Percentiles rank a stretch among this genome's conserved stretches.
These are phyloP conservation scores for Asterella californica DNA, from an alignment of 225 moss, liverwort and hornwort genomes.

Conservation along the genomic window DNA sequence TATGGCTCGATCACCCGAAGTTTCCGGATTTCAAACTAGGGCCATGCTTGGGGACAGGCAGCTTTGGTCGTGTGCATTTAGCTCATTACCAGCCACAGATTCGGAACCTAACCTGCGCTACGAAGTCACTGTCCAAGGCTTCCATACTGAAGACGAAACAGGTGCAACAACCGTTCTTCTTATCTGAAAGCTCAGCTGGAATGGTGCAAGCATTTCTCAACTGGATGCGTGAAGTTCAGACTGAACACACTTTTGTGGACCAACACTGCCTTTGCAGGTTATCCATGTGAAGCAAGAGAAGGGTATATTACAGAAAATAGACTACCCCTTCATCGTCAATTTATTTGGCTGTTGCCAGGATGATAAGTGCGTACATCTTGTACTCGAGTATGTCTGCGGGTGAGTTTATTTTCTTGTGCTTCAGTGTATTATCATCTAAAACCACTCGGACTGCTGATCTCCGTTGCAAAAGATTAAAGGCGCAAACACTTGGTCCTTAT, in stretches of 20 bases:
- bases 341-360: constrained; percentile 85
- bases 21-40: constrained; percentile 78
- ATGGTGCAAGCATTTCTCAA: not conserved
- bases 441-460: not conserved
- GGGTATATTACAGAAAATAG: constrained; percentile 75
- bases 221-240: not conserved
- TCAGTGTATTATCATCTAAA: not conserved
- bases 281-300: constrained; percentile 97
- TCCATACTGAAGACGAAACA: constrained; percentile 83
- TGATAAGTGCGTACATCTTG: constrained; percentile 87
- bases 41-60: constrained; percentile 85
- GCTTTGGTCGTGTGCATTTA: constrained; percentile 84
- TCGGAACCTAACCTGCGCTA: constrained; percentile 65
- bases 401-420: constrained; percentile 25
- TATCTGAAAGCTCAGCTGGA: not conserved
- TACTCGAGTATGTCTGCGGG: constrained; percentile 95
- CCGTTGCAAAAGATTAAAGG: not conserved
- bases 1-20: constrained; percentile 76
- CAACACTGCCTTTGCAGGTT: constrained; percentile 42
- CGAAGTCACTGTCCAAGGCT: constrained; percentile 85
- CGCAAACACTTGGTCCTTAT: not conserved
- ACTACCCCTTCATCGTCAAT: constrained; percentile 93
- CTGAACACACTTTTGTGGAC: not conserved
- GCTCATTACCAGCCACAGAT: constrained; percentile 54
- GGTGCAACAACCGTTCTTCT: constrained; percentile 19